Evolutionary conservation across 768 basidiomycete species (phyloP), one percentile per base, ranked within the genome.

Genomic region (Suillus weaverae): DNA sequence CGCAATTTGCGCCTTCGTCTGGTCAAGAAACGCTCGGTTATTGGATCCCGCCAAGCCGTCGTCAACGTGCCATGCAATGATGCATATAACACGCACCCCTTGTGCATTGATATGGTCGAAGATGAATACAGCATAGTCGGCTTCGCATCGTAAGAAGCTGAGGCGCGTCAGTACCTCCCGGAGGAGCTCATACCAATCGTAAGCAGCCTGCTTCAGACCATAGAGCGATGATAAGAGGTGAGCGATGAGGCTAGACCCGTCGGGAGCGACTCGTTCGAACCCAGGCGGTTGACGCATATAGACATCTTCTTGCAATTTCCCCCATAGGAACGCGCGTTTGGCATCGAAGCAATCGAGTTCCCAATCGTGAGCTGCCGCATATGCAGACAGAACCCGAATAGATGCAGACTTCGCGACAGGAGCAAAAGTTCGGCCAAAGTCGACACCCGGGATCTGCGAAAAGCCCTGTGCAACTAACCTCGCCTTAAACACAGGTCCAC

Each of bases 221-320:
- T 43, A 43, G 1, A 43, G 41, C 1, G 41, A 43, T 1, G 41
- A 43, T 8, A 43, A 1, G 0, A 43, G 18, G 16, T 43, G 41
- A 0, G 1, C 6, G 7, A 43, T 8, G 0, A 43, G 8, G 0
- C 18, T 0, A 43, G 4, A 10, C n/a, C n/a, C n/a, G n/a, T n/a
- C n/a, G n/a, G n/a, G n/a, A n/a, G n/a, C n/a, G n/a, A n/a, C n/a
- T n/a, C 9, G 6, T 44, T 44, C 20, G 4, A 44, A 44, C 0
- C 20, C 43, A 0, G n/a, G 43, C 0, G 20, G 43, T 8, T 44
- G 43, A 4, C 2, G 9, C 43, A 44, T 44, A 9, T 44, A 44
- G 18, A 44, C 20, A 10, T 44, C 20, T 10, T 44, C 43, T 9
- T 44, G 43, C 1, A 44, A 4, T 9, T 44, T 44, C 0, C 20